Percentiles rank a stretch among this genome's conserved stretches.
Conservation (phyloP, 1,284 basidiomycete genomes). For the Cerrena zonata region DNA sequence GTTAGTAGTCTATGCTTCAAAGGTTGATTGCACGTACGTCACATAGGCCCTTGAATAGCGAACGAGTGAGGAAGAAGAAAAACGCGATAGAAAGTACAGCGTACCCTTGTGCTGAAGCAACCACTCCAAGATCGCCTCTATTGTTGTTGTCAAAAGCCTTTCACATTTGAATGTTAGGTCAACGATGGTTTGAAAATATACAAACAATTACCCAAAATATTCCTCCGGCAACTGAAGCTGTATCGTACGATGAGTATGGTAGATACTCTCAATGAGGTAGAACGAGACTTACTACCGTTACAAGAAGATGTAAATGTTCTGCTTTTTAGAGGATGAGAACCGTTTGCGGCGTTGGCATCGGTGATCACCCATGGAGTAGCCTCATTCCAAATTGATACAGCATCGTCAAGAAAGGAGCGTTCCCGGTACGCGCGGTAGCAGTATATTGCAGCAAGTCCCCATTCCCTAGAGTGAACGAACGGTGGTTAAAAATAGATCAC, state of each 20-base stretch:
- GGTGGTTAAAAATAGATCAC: neutral
- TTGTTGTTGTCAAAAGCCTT: conserved; percentile 1
- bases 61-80: neutral
- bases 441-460: neutral
- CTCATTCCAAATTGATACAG: neutral
- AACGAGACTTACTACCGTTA: neutral
- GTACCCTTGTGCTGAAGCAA: neutral
- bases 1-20: neutral
- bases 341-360: neutral
- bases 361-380: conserved; percentile 3
- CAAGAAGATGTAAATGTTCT: conserved; percentile 1
- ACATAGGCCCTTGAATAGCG: conserved; percentile 4
- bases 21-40: conserved; percentile 1
- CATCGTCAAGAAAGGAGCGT: neutral
- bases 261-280: neutral
- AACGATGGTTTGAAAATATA: neutral
- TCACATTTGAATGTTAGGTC: neutral
- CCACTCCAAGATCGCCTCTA: too few species aligned
- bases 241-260: neutral
- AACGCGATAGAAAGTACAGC: neutral
- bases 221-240: conserved; percentile 2
- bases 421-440: neutral
- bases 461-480: neutral
- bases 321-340: neutral
- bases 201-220: conserved; percentile 3